Base-by-base conservation (phyloP, 495 filamentous ascomycete species). In the Talaromyces adpressus region DNA sequence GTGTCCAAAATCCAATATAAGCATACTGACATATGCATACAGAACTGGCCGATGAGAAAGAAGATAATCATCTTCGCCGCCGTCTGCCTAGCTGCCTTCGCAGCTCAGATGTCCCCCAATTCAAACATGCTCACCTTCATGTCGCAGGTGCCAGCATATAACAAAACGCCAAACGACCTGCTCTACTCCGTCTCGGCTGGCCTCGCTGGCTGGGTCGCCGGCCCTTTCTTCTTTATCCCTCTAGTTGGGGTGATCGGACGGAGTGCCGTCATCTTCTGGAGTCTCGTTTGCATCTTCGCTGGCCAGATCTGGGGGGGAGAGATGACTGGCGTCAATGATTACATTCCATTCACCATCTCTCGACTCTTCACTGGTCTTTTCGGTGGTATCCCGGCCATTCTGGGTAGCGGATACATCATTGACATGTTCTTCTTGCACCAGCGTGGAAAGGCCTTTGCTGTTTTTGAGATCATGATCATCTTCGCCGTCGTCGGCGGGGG, bases 381-480 rank as follows among this genome's bases (percentile, higher is more conserved):
- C 63, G 79, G 70, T 20, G 72, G 67, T 3, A 69, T 80, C 9
- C 74, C 75, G 1, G 70, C 70, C 18, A 70, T 77, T 7, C 65
- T 82, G 22, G 80, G 77, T 5, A 69, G 70, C 16, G 70, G 76
- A 20, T 66, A 75, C 5, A 70, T 81, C 45, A 74, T 77, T 22
- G 75, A 82, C 52, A 34, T 81, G 23, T 80, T 79, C 66, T 81
- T 77, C 63, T 65, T 81, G 56, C 79, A 82, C 36, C 73, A 82
- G 68, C 73, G 73, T 23, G 76, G 76, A 6, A 69, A 69, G 22
- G 79, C 81, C 5, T 83, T 82, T 58, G 77, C 74, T 2, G 66
- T 71, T 11, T 71, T 80, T 18, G 71, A 81, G 30, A 72, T 80
- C 64, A 62, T 69, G 0, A 70, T 80, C 20, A 63, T 76, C 14